phyloP scores from a whole-genome alignment of 345 rosid genomes.

The Ricinus communis region DNA sequence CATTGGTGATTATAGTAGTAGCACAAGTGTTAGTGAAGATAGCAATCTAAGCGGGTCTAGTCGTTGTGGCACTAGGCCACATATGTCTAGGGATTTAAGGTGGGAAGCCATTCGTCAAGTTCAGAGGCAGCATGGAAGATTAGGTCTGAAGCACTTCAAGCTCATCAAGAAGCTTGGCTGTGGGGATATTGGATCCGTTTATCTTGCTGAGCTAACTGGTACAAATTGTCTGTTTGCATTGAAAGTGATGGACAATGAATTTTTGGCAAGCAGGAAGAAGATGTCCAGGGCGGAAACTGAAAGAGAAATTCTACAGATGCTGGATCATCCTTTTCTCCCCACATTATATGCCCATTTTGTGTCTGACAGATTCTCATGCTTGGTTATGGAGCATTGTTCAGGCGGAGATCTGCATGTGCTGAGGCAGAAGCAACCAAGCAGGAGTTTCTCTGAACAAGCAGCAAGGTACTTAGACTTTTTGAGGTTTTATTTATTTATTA shows the following conservation, averaged over 20 bases:
- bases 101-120: slow-evolving; percentile 65
- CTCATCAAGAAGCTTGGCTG: slow-evolving; percentile 67
- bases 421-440: slow-evolving; percentile 63
- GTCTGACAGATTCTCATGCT: slow-evolving; percentile 64
- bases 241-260: slow-evolving; percentile 75
- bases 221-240: slow-evolving; percentile 62
- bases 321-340: slow-evolving; percentile 86
- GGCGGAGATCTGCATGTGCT: slow-evolving; percentile 82
- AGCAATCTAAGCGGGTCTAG: slow-evolving; percentile 55
- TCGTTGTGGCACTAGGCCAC: slow-evolving; percentile 62
- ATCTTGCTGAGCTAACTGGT: slow-evolving; percentile 66
- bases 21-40: slow-evolving; percentile 57
- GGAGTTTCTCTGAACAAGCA: slow-evolving; percentile 70
- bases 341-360: slow-evolving; percentile 64
- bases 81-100: slow-evolving; percentile 72
- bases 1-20: slow-evolving; percentile 67
- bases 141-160: slow-evolving; percentile 64
- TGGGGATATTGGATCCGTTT: slow-evolving; percentile 74
- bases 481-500: slow-evolving; percentile 6
- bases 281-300: slow-evolving; percentile 71
- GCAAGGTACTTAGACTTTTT: slow-evolving; percentile 43
- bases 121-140: slow-evolving; percentile 59
- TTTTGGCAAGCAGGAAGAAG: slow-evolving; percentile 64
- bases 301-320: slow-evolving; percentile 71
- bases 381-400: slow-evolving; percentile 81